Evolutionary conservation across 352 stramenopile species (phyloP).

Genomic region (Phytophthora tentaculata): DNA sequence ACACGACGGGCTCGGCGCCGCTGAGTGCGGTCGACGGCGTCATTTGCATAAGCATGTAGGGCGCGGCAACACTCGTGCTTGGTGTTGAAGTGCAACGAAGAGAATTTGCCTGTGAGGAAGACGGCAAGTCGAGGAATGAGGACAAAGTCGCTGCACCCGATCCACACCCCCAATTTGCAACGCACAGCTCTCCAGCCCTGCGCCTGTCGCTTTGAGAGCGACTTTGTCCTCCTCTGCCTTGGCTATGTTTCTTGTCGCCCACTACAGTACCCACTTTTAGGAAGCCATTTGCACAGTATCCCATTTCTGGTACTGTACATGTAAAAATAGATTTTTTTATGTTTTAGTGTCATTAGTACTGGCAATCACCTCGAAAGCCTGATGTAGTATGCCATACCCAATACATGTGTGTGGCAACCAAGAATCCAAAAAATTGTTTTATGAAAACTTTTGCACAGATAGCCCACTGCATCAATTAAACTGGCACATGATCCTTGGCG

Average conservation of each 20-base stretch:
- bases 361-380: too few species aligned
- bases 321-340: too few species aligned
- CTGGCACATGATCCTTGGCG: too few species aligned
- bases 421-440: too few species aligned
- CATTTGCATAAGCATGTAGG: conserved; percentile 56
- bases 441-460: too few species aligned
- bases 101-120: conserved; percentile 16
- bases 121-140: conserved; percentile 34
- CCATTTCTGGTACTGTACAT: too few species aligned
- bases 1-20: conserved; percentile 36
- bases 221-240: not conserved
- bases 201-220: conserved; percentile 29
- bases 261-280: not conserved
- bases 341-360: too few species aligned
- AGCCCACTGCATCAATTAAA: too few species aligned
- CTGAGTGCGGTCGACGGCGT: conserved; percentile 23
- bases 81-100: conserved; percentile 30
- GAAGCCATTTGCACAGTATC: not conserved
- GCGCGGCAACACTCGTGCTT: conserved; percentile 10
- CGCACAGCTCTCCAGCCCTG: conserved; percentile 8
- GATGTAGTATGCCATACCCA: too few species aligned
- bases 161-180: conserved; percentile 22
- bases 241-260: not conserved
- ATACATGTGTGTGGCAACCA: too few species aligned
- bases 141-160: conserved; percentile 9